These are phyloP conservation scores for Fusarium phyllophilum DNA, from an alignment of 2,329 filamentous ascomycete genomes.

Conservation along the genomic window DNA sequence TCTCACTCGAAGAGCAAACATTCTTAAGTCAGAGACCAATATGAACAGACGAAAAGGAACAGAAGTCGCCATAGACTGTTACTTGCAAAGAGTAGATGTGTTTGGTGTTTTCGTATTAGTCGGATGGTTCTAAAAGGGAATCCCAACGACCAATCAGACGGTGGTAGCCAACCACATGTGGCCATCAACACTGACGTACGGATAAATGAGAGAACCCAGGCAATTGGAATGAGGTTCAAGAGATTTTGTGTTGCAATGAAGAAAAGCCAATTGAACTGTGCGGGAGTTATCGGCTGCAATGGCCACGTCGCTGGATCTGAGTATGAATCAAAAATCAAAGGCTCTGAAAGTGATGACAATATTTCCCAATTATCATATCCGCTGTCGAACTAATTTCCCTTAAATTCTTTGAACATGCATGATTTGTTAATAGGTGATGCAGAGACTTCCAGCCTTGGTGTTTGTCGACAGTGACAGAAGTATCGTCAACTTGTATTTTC, in stretches of 20 bases:
- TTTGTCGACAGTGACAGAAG: not conserved
- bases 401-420: not conserved
- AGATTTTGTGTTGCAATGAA: not conserved
- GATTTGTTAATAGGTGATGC: not conserved
- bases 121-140: constrained; percentile 16
- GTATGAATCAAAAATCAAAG: not conserved
- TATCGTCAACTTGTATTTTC: not conserved
- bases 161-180: constrained; percentile 40
- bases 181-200: constrained; percentile 31
- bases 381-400: not conserved
- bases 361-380: not conserved
- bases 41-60: too few relatives aligned
- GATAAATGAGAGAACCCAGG: constrained; percentile 5
- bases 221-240: constrained; percentile 3
- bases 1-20: not conserved
- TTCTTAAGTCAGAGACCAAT: rapidly evolving
- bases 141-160: constrained; percentile 34
- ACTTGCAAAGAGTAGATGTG: constrained; percentile 1
- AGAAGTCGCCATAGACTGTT: too few relatives aligned
- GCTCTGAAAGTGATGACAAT: not conserved
- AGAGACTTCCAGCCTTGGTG: not conserved
- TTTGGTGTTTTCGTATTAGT: constrained; percentile 31
- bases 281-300: constrained; percentile 25
- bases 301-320: not conserved
- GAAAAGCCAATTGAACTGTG: constrained; percentile 1